Conservation (phyloP, 441 rosid species). For the Pelargonium myrrhifolium region DNA sequence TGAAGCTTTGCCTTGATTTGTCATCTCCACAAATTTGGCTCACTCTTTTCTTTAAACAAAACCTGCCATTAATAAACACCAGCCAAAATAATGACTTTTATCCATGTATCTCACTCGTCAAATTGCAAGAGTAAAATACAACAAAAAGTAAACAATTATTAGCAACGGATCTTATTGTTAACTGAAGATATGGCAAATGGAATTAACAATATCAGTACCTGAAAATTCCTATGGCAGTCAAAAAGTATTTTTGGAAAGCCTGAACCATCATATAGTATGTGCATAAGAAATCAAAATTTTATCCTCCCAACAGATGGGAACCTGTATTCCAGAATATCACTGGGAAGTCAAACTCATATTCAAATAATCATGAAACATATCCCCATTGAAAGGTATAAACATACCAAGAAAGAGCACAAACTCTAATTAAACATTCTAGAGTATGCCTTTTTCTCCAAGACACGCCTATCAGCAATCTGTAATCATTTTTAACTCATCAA, state of each 20-base stretch:
- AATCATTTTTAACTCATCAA: constrained; percentile 3
- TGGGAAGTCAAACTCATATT: neutral
- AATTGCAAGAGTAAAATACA: too few species aligned
- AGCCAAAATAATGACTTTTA: neutral
- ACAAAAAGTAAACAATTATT: too few species aligned
- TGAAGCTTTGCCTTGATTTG: neutral
- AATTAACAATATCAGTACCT: neutral
- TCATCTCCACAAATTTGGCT: neutral
- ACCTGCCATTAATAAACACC: neutral
- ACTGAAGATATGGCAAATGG: neutral
- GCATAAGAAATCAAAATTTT: neutral
- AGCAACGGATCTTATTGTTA: too few species aligned
- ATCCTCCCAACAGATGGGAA: neutral
- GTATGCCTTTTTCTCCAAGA: constrained; percentile 35
- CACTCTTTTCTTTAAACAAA: neutral
- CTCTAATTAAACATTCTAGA: constrained; percentile 27
- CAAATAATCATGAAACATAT: neutral
- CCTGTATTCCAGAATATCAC: neutral
- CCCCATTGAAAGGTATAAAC: neutral
- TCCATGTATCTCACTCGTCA: neutral
- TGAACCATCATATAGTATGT: neutral
- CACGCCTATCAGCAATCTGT: constrained; percentile 35
- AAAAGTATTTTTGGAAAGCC: neutral
- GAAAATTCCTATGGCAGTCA: neutral
- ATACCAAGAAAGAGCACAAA: neutral